Percentiles rank a stretch among this genome's conserved stretches.
phyloP scores from a whole-genome alignment of 129 eudicot genomes.

The Centaurea solstitialis region DNA sequence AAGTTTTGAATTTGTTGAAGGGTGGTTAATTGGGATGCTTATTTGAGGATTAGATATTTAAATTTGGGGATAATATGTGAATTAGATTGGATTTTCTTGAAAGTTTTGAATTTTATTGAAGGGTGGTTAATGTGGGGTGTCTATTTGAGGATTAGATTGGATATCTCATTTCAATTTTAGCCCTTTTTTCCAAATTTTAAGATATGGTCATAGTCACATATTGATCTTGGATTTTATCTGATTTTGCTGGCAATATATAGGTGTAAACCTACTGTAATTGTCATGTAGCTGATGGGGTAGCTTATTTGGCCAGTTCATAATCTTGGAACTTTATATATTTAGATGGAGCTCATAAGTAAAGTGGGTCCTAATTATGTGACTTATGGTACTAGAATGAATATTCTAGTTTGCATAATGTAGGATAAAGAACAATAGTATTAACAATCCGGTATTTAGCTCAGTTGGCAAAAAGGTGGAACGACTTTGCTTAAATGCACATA shows the following conservation, averaged over 20 bases:
- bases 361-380: conserved; percentile 4
- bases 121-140: background rate
- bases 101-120: background rate
- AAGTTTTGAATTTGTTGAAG: background rate
- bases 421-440: background rate
- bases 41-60: conserved; percentile 1
- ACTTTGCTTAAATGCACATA: too few relatives aligned
- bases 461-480: too few relatives aligned
- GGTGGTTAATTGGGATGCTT: background rate
- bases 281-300: background rate
- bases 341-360: background rate
- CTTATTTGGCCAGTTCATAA: background rate
- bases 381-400: background rate
- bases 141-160: background rate
- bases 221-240: conserved; percentile 1
- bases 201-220: background rate
- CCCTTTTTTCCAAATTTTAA: background rate
- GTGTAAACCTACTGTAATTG: background rate
- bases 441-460: background rate
- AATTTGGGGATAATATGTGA: background rate
- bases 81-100: background rate
- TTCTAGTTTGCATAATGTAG: background rate
- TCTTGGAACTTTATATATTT: conserved; percentile 5
- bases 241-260: conserved; percentile 8
- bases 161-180: background rate